Base-by-base conservation (phyloP, 2,329 filamentous ascomycete genomes). In the Cercospora beticola region DNA sequence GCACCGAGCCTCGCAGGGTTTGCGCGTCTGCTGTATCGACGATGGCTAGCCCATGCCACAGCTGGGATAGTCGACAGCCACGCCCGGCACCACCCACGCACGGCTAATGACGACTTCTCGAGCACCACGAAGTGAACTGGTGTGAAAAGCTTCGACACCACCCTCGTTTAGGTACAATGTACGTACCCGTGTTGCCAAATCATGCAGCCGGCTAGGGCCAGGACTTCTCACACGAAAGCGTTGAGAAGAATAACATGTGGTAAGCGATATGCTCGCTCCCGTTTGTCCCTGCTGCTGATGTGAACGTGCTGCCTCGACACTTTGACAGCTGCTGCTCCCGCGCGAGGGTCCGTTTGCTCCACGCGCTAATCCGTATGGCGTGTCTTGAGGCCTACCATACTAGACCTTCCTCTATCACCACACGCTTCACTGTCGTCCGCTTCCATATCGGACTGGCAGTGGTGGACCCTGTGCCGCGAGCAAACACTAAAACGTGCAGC, bases 61-160 rank as follows among this genome's bases (percentile, higher is more conserved):
- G 43, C 70, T 72, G 71, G 71, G 71, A 71, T 72, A 52, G 43
- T 49, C 28, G 12, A 58, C 21, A 71, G 62, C n/a, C 21, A 49
- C 58, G 54, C 62, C 64, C 67, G 68, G 65, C 65, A 70, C 63
- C 49, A 52, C 62, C 63, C 67, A 68, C 61, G 58, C 49, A 36
- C 54, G 67, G 68, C 69, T 72, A 74, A 75, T 75, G 72, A 75
- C 73, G 73, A 72, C 70, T 73, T 70, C 65, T 23, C 57, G 70
- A 71, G 69, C 69, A 68, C 46, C 46, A 30, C 36, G 14, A 30
- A 43, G 46, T 28, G 70, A 69, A 71, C 70, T 64, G 64, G 58
- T 65, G 70, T 23, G 43, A 60, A 71, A 71, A 73, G 69, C 71
- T 73, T 73, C 71, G 65, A 65, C 65, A 70, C 71, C 71, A 66